Base-by-base conservation (phyloP, 768 basidiomycete species). In the Artomyces pyxidatus region DNA sequence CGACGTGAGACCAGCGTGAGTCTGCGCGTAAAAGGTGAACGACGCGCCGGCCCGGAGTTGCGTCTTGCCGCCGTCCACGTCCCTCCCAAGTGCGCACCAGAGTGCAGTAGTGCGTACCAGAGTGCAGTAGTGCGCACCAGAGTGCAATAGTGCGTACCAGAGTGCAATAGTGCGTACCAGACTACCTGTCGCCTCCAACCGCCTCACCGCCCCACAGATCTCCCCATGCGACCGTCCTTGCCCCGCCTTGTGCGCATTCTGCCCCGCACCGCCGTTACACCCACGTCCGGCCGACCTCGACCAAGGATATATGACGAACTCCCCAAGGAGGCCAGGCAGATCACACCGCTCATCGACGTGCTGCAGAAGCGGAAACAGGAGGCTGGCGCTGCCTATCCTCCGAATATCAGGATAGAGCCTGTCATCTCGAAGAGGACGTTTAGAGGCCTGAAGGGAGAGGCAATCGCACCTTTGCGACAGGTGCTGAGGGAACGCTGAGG, bases 321-420 rank as follows among this genome's bases (percentile, higher is more conserved):
- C 9, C 54, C 52, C 29, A 54, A 37, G 19, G 48, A 45, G 6
- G 37, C 37, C 5, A 45, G 41, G 35, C 40, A 37, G 12, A 43
- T 37, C 19, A 58, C 60, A 0, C 54, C 73, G 0, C 64, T 78
- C 37, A 65, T 76, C 47, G 68, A 71, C 51, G 55, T 66, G 16
- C 68, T 79, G 37, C 61, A 65, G 48, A 63, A 68, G 47, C 67
- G 66, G 25, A 68, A 74, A 57, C 55, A 60, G 21, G 65, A 65
- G 25, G 62, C 67, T 0, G 72, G 71, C 3, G 59, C 59, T 9
- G 54, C 55, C n/a, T 78, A 69, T 64, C 77, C 77, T 2, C 52
- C 61, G 23, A 78, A 78, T 46, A 63, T 78, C 40, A 73, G 77
- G 30, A 70, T 78, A 35, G 76, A 79, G 56, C 70, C 74, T 1